A percentile compares a stretch with the other conserved stretches of the same genome.
These are phyloP conservation scores for Stemphylium lycopersici DNA, from an alignment of 2,329 filamentous ascomycete species.

Conservation along the genomic window DNA sequence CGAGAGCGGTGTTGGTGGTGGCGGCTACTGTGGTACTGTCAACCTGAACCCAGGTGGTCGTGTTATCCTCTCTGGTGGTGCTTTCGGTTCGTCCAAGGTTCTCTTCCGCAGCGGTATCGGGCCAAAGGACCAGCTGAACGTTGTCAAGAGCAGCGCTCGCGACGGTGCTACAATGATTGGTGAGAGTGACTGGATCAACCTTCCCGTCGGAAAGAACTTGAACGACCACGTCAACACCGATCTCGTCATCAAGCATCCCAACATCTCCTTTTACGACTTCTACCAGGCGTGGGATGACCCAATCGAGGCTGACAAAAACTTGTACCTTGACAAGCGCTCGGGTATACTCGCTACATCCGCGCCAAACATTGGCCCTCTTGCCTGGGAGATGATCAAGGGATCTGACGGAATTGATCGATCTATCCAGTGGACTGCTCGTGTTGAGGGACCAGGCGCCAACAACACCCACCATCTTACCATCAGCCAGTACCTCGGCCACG, in stretches of 20 bases:
- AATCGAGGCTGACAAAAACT: slow-evolving; percentile 48
- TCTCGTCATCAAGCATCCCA: slow-evolving; percentile 58
- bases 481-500: slow-evolving; percentile 67
- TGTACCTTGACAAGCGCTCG: slow-evolving; percentile 55
- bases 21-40: slow-evolving; percentile 64
- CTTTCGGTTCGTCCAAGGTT: slow-evolving; percentile 73
- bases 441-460: slow-evolving; percentile 60
- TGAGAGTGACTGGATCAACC: slow-evolving; percentile 56
- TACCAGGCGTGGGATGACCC: slow-evolving; percentile 63
- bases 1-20: slow-evolving; percentile 62
- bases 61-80: slow-evolving; percentile 71
- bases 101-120: slow-evolving; percentile 74
- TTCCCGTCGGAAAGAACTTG: slow-evolving; percentile 59
- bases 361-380: slow-evolving; percentile 69
- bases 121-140: slow-evolving; percentile 56
- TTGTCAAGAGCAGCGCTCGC: slow-evolving; percentile 51
- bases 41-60: slow-evolving; percentile 66
- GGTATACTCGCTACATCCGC: slow-evolving; percentile 69
- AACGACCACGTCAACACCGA: slow-evolving; percentile 65
- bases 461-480: slow-evolving; percentile 51
- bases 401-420: slow-evolving; percentile 66
- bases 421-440: slow-evolving; percentile 70
- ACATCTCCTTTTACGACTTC: slow-evolving; percentile 68
- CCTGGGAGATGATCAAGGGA: slow-evolving; percentile 64
- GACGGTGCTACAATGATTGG: slow-evolving; percentile 54